These are phyloP conservation scores for Saccharomyces hybrid DNA, from an alignment of 1,139 yeast genomes.

Conservation along the genomic window DNA sequence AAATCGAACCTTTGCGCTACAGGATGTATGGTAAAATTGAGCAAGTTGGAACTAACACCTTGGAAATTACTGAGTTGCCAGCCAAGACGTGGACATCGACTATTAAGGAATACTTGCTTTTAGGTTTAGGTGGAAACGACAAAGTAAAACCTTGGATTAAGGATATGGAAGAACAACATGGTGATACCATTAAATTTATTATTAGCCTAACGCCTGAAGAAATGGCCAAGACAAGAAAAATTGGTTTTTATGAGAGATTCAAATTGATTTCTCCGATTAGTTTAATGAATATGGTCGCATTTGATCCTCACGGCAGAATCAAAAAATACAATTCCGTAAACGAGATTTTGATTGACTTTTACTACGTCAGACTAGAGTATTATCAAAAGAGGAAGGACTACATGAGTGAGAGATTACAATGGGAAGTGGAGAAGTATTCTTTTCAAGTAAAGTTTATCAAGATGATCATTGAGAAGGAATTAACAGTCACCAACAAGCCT, in stretches of 20 bases:
- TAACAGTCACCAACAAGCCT: constrained; percentile 68
- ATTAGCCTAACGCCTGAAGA: constrained; percentile 69
- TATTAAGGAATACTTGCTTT: constrained; percentile 74
- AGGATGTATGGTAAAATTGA: constrained; percentile 74
- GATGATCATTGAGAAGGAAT: constrained; percentile 69
- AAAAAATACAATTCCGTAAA: constrained; percentile 68
- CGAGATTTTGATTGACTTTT: constrained; percentile 79
- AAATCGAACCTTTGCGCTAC: constrained; percentile 56
- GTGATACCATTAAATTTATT: constrained; percentile 68
- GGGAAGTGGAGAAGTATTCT: constrained; percentile 63
- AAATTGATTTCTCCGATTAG: constrained; percentile 63
- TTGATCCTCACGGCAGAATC: constrained; percentile 86
- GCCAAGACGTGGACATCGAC: constrained; percentile 87
- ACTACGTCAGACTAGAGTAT: constrained; percentile 75
- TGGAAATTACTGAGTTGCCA: constrained; percentile 91
- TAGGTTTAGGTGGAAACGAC: constrained; percentile 67
- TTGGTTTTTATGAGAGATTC: constrained; percentile 79
- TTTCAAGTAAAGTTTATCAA: constrained; percentile 90
- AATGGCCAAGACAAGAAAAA: constrained; percentile 66
- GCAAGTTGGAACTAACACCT: constrained; percentile 67
- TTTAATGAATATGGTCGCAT: constrained; percentile 88
- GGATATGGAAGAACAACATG: constrained; percentile 92
- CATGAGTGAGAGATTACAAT: constrained; percentile 60
- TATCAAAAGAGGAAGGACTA: constrained; percentile 87
- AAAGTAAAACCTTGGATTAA: constrained; percentile 78